Evolutionary conservation across 371 early-diverging fungal genomes (phyloP), one percentile per base, ranked within the genome.

Genomic region (Spiromyces aspiralis): DNA sequence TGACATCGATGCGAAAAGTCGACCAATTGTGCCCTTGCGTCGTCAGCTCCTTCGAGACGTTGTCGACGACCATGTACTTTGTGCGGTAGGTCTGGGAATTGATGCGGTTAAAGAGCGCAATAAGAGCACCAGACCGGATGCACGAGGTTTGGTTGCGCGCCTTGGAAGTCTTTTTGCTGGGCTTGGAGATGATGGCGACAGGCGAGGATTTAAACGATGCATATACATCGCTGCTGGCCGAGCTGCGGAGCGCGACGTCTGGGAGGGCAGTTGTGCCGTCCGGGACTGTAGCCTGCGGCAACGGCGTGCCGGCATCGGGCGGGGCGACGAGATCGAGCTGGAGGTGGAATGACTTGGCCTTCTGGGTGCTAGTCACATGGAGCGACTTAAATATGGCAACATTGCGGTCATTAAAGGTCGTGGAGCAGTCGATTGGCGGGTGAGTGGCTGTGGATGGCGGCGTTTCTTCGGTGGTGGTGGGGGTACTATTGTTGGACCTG

Each of bases 1-100:
- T 35, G 25, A 82, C 69, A 12, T 74, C 71, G 12, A 86, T 79
- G 43, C 79, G 70, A 49, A 86, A 83, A 1, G 86, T 75, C 21
- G 84, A 77, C 86, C 86, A 86, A 43, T 78, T 72, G 22, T 79
- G 71, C 56, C 78, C 80, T 64, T 79, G 81, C 3, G 83, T 84
- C 46, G 81, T 78, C 48, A 82, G 67, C 55, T 72, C 73, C 26
- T 68, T 62, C 24, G 70, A 70, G 43, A 73, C 67, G 27, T 75
- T 65, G 43, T 77, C 73, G 25, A 77, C 73, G 23, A 69, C 72
- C 70, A 87, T 73, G 61, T 85, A 86, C 59, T 83, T 83, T 21
- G 89, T 88, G 46, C 85, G 74, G 21, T 85, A 84, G 0, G 86
- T 88, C 64, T 88, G 89, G 3, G 86, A 86, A 56, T 83, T 82